Base-by-base conservation (phyloP, 495 filamentous ascomycete species). In the Trichoderma gamsii region DNA sequence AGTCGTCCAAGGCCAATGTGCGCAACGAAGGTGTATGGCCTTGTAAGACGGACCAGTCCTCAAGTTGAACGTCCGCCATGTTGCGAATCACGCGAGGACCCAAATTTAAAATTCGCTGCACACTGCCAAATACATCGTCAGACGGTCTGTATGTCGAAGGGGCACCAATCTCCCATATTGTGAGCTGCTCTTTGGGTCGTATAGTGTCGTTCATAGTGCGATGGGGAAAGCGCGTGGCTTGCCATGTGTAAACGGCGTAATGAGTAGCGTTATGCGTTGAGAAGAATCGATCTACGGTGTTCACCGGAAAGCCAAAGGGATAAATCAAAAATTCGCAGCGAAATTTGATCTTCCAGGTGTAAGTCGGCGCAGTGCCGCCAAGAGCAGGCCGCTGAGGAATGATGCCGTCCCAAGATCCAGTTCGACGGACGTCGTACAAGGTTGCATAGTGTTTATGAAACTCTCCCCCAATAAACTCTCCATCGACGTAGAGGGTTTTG, bases 261-360 rank as follows among this genome's bases (percentile, higher is more conserved):
- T 90, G 85, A 0, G 81, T 85, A 13, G 83, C 69, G 41, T 77
- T 89, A 72, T 91, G 88, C 1, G 83, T 73, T 0, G 87, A 89
- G 76, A 85, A 89, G 79, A 89, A 90, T 6, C 87, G 83, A 69
- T 89, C 85, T 56, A 79, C 74, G 23, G 81, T 79, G 72, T 84
- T 86, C 11, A 89, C 71, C 4, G 87, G 85, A 35, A 89, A 81
- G 7, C 86, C 87, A 5, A 86, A 77, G 66, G 85, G 85, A 76
- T 88, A 84, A 12, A 90, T 84, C 71, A 88, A 87, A 85, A 86
- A 91, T 72, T 91, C 87, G 69, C 86, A 89, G n/a, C 88, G 85
- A 32, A 83, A 82, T 1, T 70, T 70, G 63, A 88, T 75, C 15
- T 72, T 72, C 82, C 82, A 88, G n/a, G 75, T 76, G 38, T 69